A percentile compares a stretch with the other conserved stretches of the same genome.
Evolutionary conservation across 148 eudicot genomes (phyloP).

Genomic region (Vaccinium darrowii): DNA sequence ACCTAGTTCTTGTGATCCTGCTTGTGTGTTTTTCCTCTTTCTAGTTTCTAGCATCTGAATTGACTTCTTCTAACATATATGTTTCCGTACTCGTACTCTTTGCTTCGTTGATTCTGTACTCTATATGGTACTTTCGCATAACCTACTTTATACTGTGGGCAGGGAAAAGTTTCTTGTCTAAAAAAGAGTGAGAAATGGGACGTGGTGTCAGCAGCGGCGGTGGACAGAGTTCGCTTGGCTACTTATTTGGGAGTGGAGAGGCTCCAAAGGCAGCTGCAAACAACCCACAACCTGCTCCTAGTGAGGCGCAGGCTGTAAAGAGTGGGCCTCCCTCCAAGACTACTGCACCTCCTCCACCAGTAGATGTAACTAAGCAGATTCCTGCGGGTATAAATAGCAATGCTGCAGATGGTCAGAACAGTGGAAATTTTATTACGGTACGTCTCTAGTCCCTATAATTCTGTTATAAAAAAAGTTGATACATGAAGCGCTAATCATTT

Average conservation of each 20-base stretch:
- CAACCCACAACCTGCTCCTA: conserved; percentile 33
- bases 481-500: not conserved
- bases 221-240: conserved; percentile 81
- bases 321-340: conserved; percentile 40
- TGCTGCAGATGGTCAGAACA: conserved; percentile 71
- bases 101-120: not conserved
- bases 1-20: not conserved
- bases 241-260: conserved; percentile 78
- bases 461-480: not conserved
- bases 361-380: conserved; percentile 47
- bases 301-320: conserved; percentile 28
- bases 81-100: not conserved
- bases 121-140: not conserved
- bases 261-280: conserved; percentile 52
- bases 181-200: conserved; percentile 43
- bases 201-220: conserved; percentile 97
- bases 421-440: conserved; percentile 92
- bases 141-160: not conserved
- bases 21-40: not conserved
- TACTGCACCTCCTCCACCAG: conserved; percentile 38
- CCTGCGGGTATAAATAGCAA: conserved; percentile 74
- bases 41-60: not conserved
- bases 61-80: not conserved
- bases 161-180: not conserved
- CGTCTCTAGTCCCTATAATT: conserved; percentile 11